These are phyloP conservation scores for Trametes maxima DNA, from an alignment of 768 basidiomycete genomes.

Conservation along the genomic window DNA sequence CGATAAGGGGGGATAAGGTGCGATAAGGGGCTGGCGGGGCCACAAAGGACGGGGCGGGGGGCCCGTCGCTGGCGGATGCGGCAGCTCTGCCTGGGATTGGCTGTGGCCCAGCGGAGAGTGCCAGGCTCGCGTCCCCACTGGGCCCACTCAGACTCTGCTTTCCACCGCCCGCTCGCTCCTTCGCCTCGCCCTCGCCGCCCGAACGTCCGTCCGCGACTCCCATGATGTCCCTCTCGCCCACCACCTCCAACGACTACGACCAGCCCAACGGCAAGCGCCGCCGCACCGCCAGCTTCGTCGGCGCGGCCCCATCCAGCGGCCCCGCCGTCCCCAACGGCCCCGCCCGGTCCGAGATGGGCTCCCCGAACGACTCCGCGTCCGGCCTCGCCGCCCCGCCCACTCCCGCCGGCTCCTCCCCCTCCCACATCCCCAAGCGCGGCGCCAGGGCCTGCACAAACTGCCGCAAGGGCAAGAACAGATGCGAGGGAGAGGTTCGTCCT, in stretches of 20 bases:
- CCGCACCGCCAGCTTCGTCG: slow-evolving; percentile 23
- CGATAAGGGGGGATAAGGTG: neutral
- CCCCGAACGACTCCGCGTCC: slow-evolving; percentile 20
- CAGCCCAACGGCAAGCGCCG: slow-evolving; percentile 29
- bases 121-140: too few relatives aligned
- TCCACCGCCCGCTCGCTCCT: neutral
- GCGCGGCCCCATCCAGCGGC: slow-evolving; percentile 11
- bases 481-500: slow-evolving; percentile 77
- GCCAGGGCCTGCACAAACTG: slow-evolving; percentile 87
- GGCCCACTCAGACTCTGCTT: too few relatives aligned
- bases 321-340: slow-evolving; percentile 19
- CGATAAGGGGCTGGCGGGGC: neutral
- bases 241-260: slow-evolving; percentile 31
- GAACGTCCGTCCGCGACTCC: slow-evolving; percentile 11
- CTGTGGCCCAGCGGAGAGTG: too few relatives aligned
- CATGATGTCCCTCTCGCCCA: slow-evolving; percentile 33
- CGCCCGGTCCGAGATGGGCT: slow-evolving; percentile 24
- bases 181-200: slow-evolving; percentile 2
- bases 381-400: slow-evolving; percentile 21
- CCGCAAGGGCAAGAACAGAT: slow-evolving; percentile 91
- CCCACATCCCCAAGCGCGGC: slow-evolving; percentile 89
- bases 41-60: neutral
- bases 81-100: too few relatives aligned
- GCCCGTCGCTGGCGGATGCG: too few relatives aligned
- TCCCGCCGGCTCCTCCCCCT: slow-evolving; percentile 45